These are phyloP conservation scores for Linum tenue DNA, from an alignment of 345 rosid genomes.

Conservation along the genomic window DNA sequence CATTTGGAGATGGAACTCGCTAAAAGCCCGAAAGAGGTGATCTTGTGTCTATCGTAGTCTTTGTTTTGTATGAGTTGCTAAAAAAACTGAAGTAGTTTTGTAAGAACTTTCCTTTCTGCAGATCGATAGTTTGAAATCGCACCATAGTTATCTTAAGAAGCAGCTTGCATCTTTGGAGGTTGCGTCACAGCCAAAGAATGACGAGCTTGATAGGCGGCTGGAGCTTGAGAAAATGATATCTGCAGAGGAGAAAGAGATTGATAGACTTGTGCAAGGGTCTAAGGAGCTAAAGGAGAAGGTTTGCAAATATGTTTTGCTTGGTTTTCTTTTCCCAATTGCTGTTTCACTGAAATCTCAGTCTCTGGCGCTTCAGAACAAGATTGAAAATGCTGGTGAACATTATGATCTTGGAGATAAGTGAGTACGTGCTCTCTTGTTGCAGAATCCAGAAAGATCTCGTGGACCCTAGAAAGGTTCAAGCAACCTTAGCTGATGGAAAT, in stretches of 20 bases:
- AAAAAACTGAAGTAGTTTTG: background rate
- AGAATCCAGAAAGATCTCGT: conserved; percentile 90
- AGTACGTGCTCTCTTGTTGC: conserved; percentile 23
- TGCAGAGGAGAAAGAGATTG: conserved; percentile 66
- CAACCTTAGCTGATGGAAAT: conserved; percentile 47
- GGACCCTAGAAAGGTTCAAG: conserved; percentile 84
- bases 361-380: conserved; percentile 64
- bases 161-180: conserved; percentile 72
- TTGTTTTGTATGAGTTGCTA: conserved; percentile 3
- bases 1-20: conserved; percentile 78
- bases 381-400: conserved; percentile 90
- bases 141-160: conserved; percentile 57
- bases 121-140: conserved; percentile 75
- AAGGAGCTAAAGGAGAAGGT: conserved; percentile 74
- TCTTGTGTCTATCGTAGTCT: background rate
- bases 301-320: conserved; percentile 11
- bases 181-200: conserved; percentile 67
- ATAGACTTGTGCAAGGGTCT: conserved; percentile 53
- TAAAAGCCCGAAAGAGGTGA: conserved; percentile 81
- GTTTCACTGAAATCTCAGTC: conserved; percentile 35
- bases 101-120: conserved; percentile 17
- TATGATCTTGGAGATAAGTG: conserved; percentile 13
- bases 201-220: conserved; percentile 54
- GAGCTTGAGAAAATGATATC: conserved; percentile 52
- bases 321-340: background rate